Base-by-base conservation (phyloP, 2,329 filamentous ascomycete genomes). In the Colletotrichum endophyticum region DNA sequence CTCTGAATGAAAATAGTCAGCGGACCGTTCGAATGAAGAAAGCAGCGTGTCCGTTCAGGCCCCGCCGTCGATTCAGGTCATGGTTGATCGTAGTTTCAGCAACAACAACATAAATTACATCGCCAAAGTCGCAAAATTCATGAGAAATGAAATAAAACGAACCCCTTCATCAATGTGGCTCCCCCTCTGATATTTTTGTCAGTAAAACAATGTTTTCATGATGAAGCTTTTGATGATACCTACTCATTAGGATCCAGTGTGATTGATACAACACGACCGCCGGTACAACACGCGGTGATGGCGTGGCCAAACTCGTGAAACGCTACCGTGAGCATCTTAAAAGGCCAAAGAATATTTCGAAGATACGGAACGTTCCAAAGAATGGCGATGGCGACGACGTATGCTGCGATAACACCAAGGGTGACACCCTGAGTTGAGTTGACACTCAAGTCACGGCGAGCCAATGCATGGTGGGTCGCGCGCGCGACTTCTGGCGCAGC, bases 311-410 rank as follows among this genome's bases (percentile, higher is more conserved):
- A 93, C 79, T 96, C 94, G 85, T 96, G 94, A 84, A 96, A 96
- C 49, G 94, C 94, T 78, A 96, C 96, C 68, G 95, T 94, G 25
- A 96, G 89, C 94, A 96, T 95, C 87, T 96, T 96, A 87, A 96
- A 96, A 6, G 94, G 94, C 94, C 94, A 96, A 44, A 96, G 86
- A 2, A 93, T 88, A 89, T 92, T 94, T 72, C 91, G 89, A n/a
- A 96, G 85, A 83, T 95, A 95, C 1, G 94, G 94, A 2, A 96
- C 84, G 84, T 96, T 96, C 94, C 94, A 96, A 5, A 96, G 87
- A 57, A 96, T 87, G 6, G 94, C 94, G 78, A 96, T 96, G 63
- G 89, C 89, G 22, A 81, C 94, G 4, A 94, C 89, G 84, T 96
- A 96, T 44, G 88, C 92, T 11, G 85, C 93, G 79, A 96, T 95